Evolutionary conservation across 2,329 filamentous ascomycete genomes (phyloP).

Genomic region (Ceratocystis cubensis): DNA sequence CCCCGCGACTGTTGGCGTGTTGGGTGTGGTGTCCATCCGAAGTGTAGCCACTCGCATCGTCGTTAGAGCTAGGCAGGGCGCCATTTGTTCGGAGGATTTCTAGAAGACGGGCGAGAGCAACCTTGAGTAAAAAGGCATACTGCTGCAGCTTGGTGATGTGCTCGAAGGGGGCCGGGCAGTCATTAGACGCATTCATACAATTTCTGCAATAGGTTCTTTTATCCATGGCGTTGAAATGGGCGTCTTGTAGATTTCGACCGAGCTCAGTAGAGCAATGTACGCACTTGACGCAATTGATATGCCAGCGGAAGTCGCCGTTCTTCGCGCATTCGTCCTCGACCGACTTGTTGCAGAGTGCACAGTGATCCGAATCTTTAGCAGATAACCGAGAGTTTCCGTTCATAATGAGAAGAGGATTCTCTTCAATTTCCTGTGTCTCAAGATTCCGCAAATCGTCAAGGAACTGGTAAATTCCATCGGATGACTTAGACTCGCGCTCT

Average conservation of each 20-base stretch:
- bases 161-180: conserved; percentile 46
- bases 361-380: conserved; percentile 72
- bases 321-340: conserved; percentile 90
- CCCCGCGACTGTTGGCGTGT: conserved; percentile 28
- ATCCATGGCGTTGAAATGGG: conserved; percentile 55
- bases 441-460: conserved; percentile 72
- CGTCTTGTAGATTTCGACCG: conserved; percentile 53
- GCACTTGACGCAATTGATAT: conserved; percentile 71
- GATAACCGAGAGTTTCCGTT: conserved; percentile 54
- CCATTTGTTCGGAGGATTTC: conserved; percentile 77
- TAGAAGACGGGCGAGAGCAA: conserved; percentile 78
- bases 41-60: conserved; percentile 60
- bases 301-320: conserved; percentile 65
- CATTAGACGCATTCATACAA: conserved; percentile 48
- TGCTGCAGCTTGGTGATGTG: conserved; percentile 79
- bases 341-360: conserved; percentile 64
- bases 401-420: conserved; percentile 54
- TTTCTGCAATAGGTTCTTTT: conserved; percentile 57
- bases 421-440: conserved; percentile 48
- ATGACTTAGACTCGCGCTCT: conserved; percentile 65
- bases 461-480: conserved; percentile 69
- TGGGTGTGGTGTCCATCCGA: conserved; percentile 37
- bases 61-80: conserved; percentile 60
- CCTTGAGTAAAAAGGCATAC: conserved; percentile 83
- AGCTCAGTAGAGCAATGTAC: conserved; percentile 53